phyloP scores from a whole-genome alignment of 345 rosid genomes.

The Populus tremula region DNA sequence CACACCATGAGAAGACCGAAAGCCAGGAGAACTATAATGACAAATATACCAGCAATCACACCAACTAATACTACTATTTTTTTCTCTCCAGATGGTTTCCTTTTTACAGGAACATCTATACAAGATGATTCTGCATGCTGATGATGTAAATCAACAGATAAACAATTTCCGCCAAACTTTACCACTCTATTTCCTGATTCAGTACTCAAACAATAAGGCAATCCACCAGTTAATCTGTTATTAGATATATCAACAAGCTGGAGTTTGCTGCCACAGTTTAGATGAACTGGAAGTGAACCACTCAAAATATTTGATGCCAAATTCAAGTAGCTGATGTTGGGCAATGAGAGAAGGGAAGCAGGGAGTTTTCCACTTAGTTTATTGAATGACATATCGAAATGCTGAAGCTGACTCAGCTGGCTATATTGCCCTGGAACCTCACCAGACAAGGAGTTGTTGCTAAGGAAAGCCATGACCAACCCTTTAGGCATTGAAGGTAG shows the following conservation, averaged over 20 bases:
- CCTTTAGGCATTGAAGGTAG: constrained; percentile 45
- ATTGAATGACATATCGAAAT: constrained; percentile 47
- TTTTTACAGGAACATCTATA: constrained; percentile 27
- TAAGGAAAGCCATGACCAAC: constrained; percentile 33
- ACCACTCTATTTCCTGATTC: constrained; percentile 25
- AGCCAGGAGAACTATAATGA: constrained; percentile 34
- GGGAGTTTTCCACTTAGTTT: constrained; percentile 33
- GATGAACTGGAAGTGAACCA: constrained; percentile 49
- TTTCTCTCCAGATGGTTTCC: constrained; percentile 31
- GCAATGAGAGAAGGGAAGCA: constrained; percentile 47
- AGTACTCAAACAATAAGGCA: constrained; percentile 55
- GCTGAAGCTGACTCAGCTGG: constrained; percentile 35
- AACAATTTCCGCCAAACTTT: constrained; percentile 53
- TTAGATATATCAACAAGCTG: constrained; percentile 56
- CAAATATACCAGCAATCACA: constrained; percentile 34
- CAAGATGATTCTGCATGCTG: constrained; percentile 61
- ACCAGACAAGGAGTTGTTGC: constrained; percentile 47
- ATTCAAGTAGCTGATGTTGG: constrained; percentile 52
- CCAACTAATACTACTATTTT: constrained; percentile 43
- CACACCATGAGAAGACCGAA: constrained; percentile 34
- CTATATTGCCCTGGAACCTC: constrained; percentile 36
- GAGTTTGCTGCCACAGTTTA: constrained; percentile 52
- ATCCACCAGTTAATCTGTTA: constrained; percentile 51
- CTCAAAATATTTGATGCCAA: constrained; percentile 51
- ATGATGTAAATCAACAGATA: constrained; percentile 35